phyloP scores from a whole-genome alignment of 208 protist species.

The Phytomonas sp. region DNA sequence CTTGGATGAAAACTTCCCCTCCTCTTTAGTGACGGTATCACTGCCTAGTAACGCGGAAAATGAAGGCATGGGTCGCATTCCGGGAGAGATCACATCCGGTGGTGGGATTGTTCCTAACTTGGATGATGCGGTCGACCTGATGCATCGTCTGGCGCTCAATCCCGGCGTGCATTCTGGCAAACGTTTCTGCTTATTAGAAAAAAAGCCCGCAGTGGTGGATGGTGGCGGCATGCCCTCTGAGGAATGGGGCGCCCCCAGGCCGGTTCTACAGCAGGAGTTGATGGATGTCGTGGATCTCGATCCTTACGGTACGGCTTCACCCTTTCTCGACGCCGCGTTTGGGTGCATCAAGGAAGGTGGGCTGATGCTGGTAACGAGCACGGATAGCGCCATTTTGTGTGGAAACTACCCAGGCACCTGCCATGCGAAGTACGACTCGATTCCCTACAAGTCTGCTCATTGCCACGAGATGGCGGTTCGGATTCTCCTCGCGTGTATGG shows the following conservation, averaged over 20 bases:
- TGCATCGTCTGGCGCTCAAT: constrained; percentile 80
- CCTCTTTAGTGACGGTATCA: constrained; percentile 26
- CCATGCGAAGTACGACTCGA: constrained; percentile 96
- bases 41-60: neutral
- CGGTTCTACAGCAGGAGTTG: constrained; percentile 75
- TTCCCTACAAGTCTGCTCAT: constrained; percentile 83
- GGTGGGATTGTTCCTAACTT: constrained; percentile 86
- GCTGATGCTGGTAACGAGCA: constrained; percentile 97
- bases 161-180: constrained; percentile 28
- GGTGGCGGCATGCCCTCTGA: neutral
- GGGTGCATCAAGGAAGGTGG: constrained; percentile 94
- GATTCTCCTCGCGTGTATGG: constrained; percentile 92
- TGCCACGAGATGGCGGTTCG: constrained; percentile 96
- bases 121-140: constrained; percentile 89
- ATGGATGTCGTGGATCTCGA: constrained; percentile 99
- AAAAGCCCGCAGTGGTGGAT: neutral
- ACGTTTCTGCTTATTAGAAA: constrained; percentile 29
- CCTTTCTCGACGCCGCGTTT: constrained; percentile 96
- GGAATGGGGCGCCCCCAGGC: constrained; percentile 5
- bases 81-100: constrained; percentile 13
- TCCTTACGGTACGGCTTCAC: constrained; percentile 97
- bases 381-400: constrained; percentile 97
- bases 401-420: constrained; percentile 96
- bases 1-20: constrained; percentile 76
- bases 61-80: neutral